A percentile compares a stretch with the other conserved stretches of the same genome.
Evolutionary conservation across 345 rosid species (phyloP).

Genomic region (Populus davidiana): DNA sequence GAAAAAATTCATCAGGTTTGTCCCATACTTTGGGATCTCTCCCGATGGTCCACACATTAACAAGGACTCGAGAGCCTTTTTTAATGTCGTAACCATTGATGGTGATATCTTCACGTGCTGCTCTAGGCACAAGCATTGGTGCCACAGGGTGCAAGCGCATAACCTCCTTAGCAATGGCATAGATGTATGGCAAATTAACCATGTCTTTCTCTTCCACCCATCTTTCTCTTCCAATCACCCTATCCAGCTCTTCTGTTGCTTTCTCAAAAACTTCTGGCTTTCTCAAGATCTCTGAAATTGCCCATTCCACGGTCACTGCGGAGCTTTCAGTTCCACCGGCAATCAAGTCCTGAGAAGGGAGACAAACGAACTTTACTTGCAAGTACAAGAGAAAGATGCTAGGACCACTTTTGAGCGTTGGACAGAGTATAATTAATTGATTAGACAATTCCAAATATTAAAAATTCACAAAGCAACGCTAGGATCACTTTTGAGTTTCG

Average conservation of each 20-base stretch:
- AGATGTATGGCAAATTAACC: constrained; percentile 38
- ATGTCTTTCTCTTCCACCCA: constrained; percentile 64
- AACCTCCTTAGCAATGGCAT: constrained; percentile 50
- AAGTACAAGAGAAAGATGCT: no score
- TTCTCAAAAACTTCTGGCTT: constrained; percentile 45
- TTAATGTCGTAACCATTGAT: constrained; percentile 44
- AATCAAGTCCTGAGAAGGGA: constrained; percentile 40
- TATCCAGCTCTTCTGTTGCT: constrained; percentile 56
- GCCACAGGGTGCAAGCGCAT: constrained; percentile 73
- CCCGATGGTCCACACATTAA: constrained; percentile 53
- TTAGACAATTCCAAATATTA: no score
- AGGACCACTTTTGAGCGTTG: no score
- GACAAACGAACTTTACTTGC: not conserved
- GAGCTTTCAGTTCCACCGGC: constrained; percentile 69
- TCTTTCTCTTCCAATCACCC: constrained; percentile 48
- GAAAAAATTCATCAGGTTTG: constrained; percentile 45
- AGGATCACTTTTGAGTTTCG: no score
- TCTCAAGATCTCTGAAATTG: constrained; percentile 45
- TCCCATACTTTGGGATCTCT: constrained; percentile 60
- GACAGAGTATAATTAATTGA: not conserved
- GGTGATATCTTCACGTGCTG: constrained; percentile 36
- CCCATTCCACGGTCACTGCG: constrained; percentile 64
- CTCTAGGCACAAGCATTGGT: constrained; percentile 51
- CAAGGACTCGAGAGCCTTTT: constrained; percentile 42
- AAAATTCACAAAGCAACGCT: no score